Conservation (phyloP, 257 asterid genomes). For the Linderniella brevidens region DNA sequence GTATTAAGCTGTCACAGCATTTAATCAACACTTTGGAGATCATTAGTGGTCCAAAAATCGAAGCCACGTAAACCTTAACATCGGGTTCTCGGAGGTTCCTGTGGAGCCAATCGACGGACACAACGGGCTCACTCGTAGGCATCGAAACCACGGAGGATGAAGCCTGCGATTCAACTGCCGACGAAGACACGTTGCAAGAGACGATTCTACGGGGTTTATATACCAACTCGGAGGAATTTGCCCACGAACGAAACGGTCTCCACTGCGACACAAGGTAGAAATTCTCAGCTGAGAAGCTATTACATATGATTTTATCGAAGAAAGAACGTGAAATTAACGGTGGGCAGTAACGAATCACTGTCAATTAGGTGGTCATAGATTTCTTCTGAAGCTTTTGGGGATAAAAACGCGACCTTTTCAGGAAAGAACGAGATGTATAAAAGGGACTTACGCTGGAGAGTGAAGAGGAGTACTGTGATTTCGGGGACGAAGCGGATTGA, state of each 20-base stretch:
- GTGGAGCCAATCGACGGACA: constrained; percentile 94
- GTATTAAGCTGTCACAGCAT: neutral
- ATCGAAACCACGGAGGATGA: constrained; percentile 38
- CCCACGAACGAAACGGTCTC: constrained; percentile 31
- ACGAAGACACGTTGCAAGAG: constrained; percentile 36
- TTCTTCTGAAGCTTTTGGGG: neutral
- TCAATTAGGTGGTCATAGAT: neutral
- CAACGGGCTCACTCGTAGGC: constrained; percentile 55
- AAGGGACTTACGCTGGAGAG: constrained; percentile 29
- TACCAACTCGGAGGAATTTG: constrained; percentile 20
- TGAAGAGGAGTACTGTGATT: constrained; percentile 22
- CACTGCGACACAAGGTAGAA: neutral
- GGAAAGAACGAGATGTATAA: neutral
- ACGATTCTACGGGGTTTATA: constrained; percentile 16
- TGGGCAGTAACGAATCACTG: no score
- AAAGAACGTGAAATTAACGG: neutral
- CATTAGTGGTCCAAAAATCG: neutral
- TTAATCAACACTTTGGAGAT: neutral
- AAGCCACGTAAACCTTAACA: constrained; percentile 39
- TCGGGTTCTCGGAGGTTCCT: constrained; percentile 63
- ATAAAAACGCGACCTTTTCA: neutral
- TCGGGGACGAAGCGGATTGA: constrained; percentile 21
- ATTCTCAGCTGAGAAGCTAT: neutral
- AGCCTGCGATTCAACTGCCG: constrained; percentile 39
- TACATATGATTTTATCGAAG: neutral